Base-by-base conservation (phyloP, 768 basidiomycete species). In the Jaapia argillacea region DNA sequence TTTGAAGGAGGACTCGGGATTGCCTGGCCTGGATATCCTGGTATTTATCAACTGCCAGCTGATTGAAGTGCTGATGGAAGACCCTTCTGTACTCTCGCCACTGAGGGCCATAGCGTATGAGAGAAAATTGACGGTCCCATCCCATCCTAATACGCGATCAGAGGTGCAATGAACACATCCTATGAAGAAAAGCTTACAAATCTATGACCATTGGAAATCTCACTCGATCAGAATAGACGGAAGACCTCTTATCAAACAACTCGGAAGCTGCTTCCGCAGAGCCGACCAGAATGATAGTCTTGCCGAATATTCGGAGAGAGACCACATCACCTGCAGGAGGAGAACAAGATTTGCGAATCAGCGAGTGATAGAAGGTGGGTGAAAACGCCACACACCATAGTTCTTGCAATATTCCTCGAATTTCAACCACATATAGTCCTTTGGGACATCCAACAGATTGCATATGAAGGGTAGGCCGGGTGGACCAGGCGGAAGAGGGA, bases 221-320 rank as follows among this genome's bases (percentile, higher is more conserved):
- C 4, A 46, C 46, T 26, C 50, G 47, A 21, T 86, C 85, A 5
- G 84, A 79, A 57, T 86, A 87, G 23, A 85, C 77, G 6, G 71
- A 63, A 5, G 83, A 81, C 24, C 75, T 72, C 54, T 75, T 81
- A 44, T 87, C 84, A 49, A 89, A 62, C 44, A 89, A 60, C 26
- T 85, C 84, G 28, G 66, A 64, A 0, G 70, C 72, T 0, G 69
- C 77, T 27, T 80, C 70, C 5, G 70, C 68, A 25, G 71, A 72
- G 59, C 78, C 82, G 41, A 86, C 52, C 59, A 87, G 81, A 24
- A 86, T 65, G 25, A 88, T 70, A 2, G 74, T 71, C 47, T 83
- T 75, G 0, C 82, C 80, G 38, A 81, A 66, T 20, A 83, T 60
- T 50, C 79, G 77, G 26, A 85, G 58, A 53, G 82, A 78, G 0